Conservation (phyloP, 345 rosid genomes). For the Limnanthes douglasii region DNA sequence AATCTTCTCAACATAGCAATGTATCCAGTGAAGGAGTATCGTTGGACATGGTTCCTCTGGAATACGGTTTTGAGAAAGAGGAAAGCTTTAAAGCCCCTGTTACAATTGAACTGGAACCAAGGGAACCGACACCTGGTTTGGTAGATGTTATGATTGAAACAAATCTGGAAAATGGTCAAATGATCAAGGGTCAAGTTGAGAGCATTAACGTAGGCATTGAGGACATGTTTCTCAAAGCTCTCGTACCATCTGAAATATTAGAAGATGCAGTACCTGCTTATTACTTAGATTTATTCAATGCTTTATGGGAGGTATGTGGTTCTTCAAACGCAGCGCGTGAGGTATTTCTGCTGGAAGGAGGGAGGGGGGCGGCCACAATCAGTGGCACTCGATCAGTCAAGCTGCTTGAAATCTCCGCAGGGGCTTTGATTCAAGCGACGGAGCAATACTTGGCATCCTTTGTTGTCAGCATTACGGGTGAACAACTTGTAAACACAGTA, state of each 20-base stretch:
- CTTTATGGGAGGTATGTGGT: constrained; percentile 86
- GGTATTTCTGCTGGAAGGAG: constrained; percentile 54
- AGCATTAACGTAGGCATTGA: constrained; percentile 69
- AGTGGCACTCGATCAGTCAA: constrained; percentile 83
- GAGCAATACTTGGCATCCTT: constrained; percentile 51
- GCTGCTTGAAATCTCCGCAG: constrained; percentile 66
- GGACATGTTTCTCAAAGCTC: constrained; percentile 86
- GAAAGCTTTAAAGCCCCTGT: constrained; percentile 50
- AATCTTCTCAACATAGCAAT: constrained; percentile 24
- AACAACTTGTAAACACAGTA: constrained; percentile 43
- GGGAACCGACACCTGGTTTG: constrained; percentile 85
- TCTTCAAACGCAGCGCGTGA: constrained; percentile 69
- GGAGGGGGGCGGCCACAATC: constrained; percentile 62
- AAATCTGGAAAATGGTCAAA: constrained; percentile 68
- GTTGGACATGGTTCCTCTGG: constrained; percentile 30
- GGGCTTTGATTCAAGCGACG: constrained; percentile 26
- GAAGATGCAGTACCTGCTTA: constrained; percentile 36
- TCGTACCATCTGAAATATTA: constrained; percentile 37
- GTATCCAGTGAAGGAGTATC: constrained; percentile 18
- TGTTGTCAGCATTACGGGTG: constrained; percentile 68
- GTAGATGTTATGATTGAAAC: constrained; percentile 83
- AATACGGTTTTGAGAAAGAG: constrained; percentile 25
- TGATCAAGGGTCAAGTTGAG: constrained; percentile 62
- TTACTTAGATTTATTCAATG: constrained; percentile 46
- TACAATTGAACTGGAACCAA: constrained; percentile 57